Percentiles rank a stretch among this genome's conserved stretches.
phyloP scores from a whole-genome alignment of 768 basidiomycete genomes.

The Termitomyces sp. region DNA sequence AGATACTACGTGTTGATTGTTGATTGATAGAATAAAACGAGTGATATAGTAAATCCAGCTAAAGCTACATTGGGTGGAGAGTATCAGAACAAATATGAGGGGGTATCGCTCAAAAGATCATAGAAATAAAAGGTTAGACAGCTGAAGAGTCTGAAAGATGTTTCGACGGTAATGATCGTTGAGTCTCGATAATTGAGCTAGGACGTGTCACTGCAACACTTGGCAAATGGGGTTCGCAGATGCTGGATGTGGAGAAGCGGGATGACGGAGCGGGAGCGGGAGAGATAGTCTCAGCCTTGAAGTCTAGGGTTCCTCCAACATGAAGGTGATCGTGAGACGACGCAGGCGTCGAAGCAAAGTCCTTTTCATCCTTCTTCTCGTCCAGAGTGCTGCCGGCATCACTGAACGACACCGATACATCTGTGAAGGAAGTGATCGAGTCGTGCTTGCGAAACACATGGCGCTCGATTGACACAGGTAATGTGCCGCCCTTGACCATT shows the following conservation, averaged over 20 bases:
- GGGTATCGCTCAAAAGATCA: slow-evolving; percentile 2
- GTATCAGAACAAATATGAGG: neutral
- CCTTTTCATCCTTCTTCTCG: slow-evolving; percentile 26
- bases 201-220: slow-evolving; percentile 20
- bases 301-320: slow-evolving; percentile 32
- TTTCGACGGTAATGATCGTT: slow-evolving; percentile 1
- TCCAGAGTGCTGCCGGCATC: slow-evolving; percentile 33
- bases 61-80: slow-evolving; percentile 14
- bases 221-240: slow-evolving; percentile 9
- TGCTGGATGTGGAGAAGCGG: slow-evolving; percentile 31
- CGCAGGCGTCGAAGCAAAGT: slow-evolving; percentile 23
- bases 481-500: slow-evolving; percentile 19
- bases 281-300: slow-evolving; percentile 24
- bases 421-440: slow-evolving; percentile 43
- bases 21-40: slow-evolving; percentile 6
- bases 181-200: slow-evolving; percentile 23
- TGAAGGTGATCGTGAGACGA: slow-evolving; percentile 33
- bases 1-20: neutral
- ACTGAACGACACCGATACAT: slow-evolving; percentile 33
- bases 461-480: slow-evolving; percentile 44
- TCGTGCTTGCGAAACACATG: slow-evolving; percentile 42
- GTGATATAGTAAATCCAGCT: slow-evolving; percentile 8
- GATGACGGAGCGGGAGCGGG: slow-evolving; percentile 31
- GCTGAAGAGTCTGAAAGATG: slow-evolving; percentile 10
- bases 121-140: slow-evolving; percentile 1